Evolutionary conservation across 345 rosid species (phyloP), one percentile per base, ranked within the genome.

Genomic region (Turritis glabra): DNA sequence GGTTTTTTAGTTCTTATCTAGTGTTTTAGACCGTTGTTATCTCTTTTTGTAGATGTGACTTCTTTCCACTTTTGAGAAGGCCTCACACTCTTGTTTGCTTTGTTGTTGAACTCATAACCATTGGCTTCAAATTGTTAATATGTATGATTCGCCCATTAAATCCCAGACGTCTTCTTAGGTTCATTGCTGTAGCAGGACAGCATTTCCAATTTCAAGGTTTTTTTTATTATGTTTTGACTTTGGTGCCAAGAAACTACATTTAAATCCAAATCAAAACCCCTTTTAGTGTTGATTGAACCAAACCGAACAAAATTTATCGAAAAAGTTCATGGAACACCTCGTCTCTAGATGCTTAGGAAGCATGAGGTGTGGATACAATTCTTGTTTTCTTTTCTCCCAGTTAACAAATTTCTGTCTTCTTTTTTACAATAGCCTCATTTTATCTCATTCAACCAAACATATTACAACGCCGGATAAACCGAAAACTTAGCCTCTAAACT

Each of bases 51-150:
- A 57, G 66, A 56, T 33, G 77, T 8, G 40, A 56, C 66, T 43
- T 66, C 25, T 57, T 66, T 74, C 58, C 52, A 58, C 59, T 29
- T 56, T 57, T 47, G 60, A 57, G 3, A 33, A 47, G 58, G 66
- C 40, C 26, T 30, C 18, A 5, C 22, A 54, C 22, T n/a, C 22
- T 32, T 27, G 53, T 54, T 73, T 44, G 12, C 27, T 54, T 46
- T 73, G 40, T 32, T 54, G 50, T 13, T 44, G 18, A 13, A 64
- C 18, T 12, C n/a, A 22, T 30, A 56, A 44, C 56, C 38, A 64
- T 32, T 44, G 19, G 25, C 25, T 74, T 54, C 32, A 3, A 74
- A 55, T n/a, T 43, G 71, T 64, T 44, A 33, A 55, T 63, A 64
- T 11, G 30, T 19, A 64, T 30, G 43, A 53, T 23, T 58, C 35